Evolutionary conservation across 139 green algal genomes (phyloP).

Genomic region (Micromonas commoda): DNA sequence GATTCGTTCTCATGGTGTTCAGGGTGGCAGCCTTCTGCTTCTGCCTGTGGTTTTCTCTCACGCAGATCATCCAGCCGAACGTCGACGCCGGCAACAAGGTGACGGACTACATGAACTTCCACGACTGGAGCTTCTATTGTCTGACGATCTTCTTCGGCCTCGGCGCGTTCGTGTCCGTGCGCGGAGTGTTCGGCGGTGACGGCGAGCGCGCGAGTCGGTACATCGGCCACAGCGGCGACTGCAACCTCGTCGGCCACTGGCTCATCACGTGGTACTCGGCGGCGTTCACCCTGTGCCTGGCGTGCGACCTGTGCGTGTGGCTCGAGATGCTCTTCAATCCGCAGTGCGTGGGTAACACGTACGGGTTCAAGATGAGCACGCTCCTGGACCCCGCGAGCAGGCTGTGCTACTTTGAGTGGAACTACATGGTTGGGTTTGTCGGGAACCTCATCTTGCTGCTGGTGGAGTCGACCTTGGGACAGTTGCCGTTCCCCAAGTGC

Average conservation of each 20-base stretch:
- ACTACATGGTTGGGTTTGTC: background rate
- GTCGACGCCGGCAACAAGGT: background rate
- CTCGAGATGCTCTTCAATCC: background rate
- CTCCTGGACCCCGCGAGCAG: background rate
- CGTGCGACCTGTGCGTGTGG: background rate
- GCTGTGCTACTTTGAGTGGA: slow-evolving; percentile 2
- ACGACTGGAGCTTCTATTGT: slow-evolving; percentile 5
- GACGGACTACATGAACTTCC: slow-evolving; percentile 6
- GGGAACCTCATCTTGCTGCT: background rate
- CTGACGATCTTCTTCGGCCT: background rate
- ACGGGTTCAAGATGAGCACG: background rate
- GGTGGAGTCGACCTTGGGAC: background rate
- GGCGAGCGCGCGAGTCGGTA: background rate
- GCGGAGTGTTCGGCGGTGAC: background rate
- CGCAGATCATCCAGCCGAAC: background rate
- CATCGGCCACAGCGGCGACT: background rate
- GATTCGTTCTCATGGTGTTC: background rate
- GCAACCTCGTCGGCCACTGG: slow-evolving; percentile 7
- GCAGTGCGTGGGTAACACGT: background rate
- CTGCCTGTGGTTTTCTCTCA: background rate
- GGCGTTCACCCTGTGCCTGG: slow-evolving; percentile 3
- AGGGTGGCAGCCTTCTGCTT: background rate
- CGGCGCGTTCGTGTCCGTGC: background rate
- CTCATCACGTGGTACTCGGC: slow-evolving; percentile 2
- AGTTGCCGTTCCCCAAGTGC: slow-evolving; percentile 16